A percentile compares a stretch with the other conserved stretches of the same genome.
Conservation (phyloP, 2,329 filamentous ascomycete genomes). For the Colletotrichum lentis region DNA sequence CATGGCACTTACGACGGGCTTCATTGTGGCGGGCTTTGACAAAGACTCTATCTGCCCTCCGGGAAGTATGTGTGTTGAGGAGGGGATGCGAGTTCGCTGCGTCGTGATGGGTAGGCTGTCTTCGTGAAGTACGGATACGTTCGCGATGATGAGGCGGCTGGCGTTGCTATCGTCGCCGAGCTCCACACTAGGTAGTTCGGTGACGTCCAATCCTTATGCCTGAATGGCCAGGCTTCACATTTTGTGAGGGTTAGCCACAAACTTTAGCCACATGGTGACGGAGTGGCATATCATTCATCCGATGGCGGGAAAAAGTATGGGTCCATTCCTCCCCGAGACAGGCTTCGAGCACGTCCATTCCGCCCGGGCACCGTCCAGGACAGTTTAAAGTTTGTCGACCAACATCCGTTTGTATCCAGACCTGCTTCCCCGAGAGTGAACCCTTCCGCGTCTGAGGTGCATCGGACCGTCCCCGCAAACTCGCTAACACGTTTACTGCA, state of each 20-base stretch:
- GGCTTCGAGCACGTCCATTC: not conserved
- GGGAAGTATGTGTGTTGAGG: not conserved
- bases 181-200: slow-evolving; percentile 19
- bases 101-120: slow-evolving; percentile 26
- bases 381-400: not conserved
- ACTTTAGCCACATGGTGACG: not conserved
- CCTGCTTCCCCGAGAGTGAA: not conserved
- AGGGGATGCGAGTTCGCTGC: slow-evolving; percentile 30
- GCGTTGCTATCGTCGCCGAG: slow-evolving; percentile 20
- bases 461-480: slow-evolving; percentile 1
- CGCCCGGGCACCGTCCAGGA: not conserved
- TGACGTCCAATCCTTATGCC: slow-evolving; percentile 36
- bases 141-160: slow-evolving; percentile 28
- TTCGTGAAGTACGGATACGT: slow-evolving; percentile 12
- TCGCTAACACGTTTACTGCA: not conserved
- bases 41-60: not conserved
- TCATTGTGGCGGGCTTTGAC: slow-evolving; percentile 70
- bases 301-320: not conserved
- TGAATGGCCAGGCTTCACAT: slow-evolving; percentile 19
- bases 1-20: slow-evolving; percentile 89
- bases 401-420: too few relatives aligned
- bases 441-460: not conserved
- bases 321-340: not conserved
- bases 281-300: too few relatives aligned
- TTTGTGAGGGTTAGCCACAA: slow-evolving; percentile 1